A percentile compares a stretch with the other conserved stretches of the same genome.
These are phyloP conservation scores for Melocanna baccifera DNA, from an alignment of 176 grass and related monocot species.

Conservation along the genomic window DNA sequence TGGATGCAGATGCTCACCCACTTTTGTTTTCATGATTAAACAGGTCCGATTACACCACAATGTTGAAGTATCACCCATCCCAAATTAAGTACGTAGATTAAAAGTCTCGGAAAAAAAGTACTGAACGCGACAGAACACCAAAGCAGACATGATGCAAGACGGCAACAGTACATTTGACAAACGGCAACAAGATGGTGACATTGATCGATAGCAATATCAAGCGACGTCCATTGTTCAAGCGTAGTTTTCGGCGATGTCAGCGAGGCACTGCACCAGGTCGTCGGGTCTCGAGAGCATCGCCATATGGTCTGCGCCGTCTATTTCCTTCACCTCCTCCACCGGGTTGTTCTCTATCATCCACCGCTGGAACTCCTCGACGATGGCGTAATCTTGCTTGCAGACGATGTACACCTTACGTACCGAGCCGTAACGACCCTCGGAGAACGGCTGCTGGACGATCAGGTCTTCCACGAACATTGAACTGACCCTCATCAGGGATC, in stretches of 20 bases:
- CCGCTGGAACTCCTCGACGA: slow-evolving; percentile 40
- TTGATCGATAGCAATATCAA: not conserved
- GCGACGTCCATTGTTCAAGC: not conserved
- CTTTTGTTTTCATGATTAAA: not conserved
- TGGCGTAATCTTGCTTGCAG: slow-evolving; percentile 44
- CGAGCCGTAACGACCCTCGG: slow-evolving; percentile 41
- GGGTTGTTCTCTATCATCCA: slow-evolving; percentile 52
- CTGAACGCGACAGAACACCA: not conserved
- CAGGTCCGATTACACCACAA: not conserved
- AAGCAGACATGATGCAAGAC: not conserved
- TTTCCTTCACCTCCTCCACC: slow-evolving; percentile 54
- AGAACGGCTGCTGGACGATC: slow-evolving; percentile 18
- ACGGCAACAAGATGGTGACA: not conserved
- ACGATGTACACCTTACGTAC: slow-evolving; percentile 59
- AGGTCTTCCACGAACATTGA: slow-evolving; percentile 67
- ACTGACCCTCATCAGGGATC: slow-evolving; percentile 42
- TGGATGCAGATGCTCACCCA: not conserved
- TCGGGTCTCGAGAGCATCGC: slow-evolving; percentile 52
- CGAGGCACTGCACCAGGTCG: slow-evolving; percentile 35
- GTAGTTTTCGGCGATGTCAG: slow-evolving; percentile 30
- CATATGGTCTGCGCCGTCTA: slow-evolving; percentile 55
- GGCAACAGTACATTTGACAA: not conserved
- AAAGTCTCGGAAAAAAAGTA: not conserved
- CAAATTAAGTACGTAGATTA: no score
- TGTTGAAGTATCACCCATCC: not conserved